Evolutionary conservation across 176 grass and related monocot species (phyloP), one percentile per base, ranked within the genome.

Genomic region (Ananas comosus): DNA sequence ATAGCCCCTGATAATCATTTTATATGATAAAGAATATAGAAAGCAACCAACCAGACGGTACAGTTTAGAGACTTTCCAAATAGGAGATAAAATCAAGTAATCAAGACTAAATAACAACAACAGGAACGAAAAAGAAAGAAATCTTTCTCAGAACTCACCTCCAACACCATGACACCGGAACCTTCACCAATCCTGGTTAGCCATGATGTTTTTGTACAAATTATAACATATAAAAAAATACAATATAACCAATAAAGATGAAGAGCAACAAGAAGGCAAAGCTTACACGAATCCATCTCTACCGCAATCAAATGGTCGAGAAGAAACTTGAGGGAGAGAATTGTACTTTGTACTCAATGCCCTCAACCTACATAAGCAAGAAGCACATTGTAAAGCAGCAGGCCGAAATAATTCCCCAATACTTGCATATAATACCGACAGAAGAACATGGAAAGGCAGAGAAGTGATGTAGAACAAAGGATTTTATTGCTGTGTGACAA

Each of bases 211-310:
- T 80, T 64, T 47, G 13, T 69, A 81, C 6, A 54, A 82, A 52
- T 64, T 21, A 80, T 68, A 71, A 82, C 2, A 66, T 3, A 10
- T 19, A 16, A 28, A 49, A 11, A 11, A 68, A 65, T 29, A 24
- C 0, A 5, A 52, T 24, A 21, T 14, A 16, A 48, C 64, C 2
- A 2, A 57, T 13, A 66, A 72, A 78, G 67, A 13, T 10, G 51
- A 80, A 23, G 61, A 9, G 4, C 21, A 70, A 24, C 42, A 50
- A 53, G 51, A 51, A 10, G 71, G 53, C 56, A 73, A 68, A 27
- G 64, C 81, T 48, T 97, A 97, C 89, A 92, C 93, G 81, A 97
- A 92, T 78, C 93, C 93, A 87, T 97, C 93, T 92, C 93, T 90
- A 72, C 83, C 79, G 18, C 86, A 90, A 83, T 97, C 89, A 81